Conservation (phyloP, 2,329 filamentous ascomycete genomes). For the Aspergillaceae sp. region DNA sequence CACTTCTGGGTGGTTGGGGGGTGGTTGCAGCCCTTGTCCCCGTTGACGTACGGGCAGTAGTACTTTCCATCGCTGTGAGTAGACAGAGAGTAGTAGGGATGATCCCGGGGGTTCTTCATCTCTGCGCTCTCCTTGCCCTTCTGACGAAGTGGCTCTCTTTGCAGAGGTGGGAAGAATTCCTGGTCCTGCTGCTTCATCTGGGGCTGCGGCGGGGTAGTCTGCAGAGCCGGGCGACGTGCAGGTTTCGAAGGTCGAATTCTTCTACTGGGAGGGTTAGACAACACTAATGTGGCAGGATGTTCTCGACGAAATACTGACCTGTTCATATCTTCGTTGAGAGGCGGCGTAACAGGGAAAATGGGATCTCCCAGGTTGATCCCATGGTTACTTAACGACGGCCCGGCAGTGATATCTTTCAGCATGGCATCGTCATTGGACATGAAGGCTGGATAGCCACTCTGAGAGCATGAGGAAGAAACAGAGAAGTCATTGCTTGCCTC, state of each 20-base stretch:
- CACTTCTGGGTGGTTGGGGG: constrained; percentile 94
- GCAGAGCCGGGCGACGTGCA: constrained; percentile 28
- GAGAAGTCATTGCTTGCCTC: constrained; percentile 35
- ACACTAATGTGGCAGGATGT: too few relatives aligned
- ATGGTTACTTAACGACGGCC: constrained; percentile 23
- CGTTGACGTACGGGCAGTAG: constrained; percentile 76
- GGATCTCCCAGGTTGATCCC: constrained; percentile 30
- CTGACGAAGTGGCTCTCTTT: constrained; percentile 26
- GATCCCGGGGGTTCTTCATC: constrained; percentile 33
- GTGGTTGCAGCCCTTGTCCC: constrained; percentile 68
- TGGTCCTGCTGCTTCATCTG: constrained; percentile 29
- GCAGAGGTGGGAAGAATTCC: constrained; percentile 29
- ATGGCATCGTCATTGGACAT: constrained; percentile 30
- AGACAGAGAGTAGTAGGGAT: constrained; percentile 35
- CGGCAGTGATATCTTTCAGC: constrained; percentile 27
- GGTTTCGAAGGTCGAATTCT: constrained; percentile 31
- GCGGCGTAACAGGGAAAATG: constrained; percentile 31
- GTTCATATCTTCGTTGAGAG: constrained; percentile 32
- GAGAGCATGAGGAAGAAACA: constrained; percentile 32
- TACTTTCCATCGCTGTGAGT: constrained; percentile 65
- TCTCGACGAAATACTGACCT: too few relatives aligned
- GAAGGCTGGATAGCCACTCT: constrained; percentile 31
- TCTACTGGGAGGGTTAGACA: too few relatives aligned
- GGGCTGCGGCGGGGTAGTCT: constrained; percentile 23
- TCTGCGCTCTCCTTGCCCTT: constrained; percentile 33